phyloP scores from a whole-genome alignment of 2,329 filamentous ascomycete genomes.

The Fusarium buharicum region DNA sequence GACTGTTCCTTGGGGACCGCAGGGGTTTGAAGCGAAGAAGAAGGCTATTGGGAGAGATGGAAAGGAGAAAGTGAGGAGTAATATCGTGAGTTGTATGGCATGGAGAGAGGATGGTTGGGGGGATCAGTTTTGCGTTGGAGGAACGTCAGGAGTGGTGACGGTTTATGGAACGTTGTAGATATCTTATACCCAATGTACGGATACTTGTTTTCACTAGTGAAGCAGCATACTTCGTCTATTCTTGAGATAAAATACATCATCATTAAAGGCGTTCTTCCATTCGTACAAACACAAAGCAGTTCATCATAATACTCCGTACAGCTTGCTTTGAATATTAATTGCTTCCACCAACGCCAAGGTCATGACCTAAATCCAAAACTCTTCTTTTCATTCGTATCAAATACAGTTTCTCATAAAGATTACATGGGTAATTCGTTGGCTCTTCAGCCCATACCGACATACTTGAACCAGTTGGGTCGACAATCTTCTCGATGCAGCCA shows the following conservation, averaged over 20 bases:
- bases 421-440: slow-evolving; percentile 2
- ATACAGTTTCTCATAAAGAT: slow-evolving; percentile 15
- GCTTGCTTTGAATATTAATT: slow-evolving; percentile 17
- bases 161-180: slow-evolving; percentile 62
- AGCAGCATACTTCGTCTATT: slow-evolving; percentile 8
- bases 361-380: slow-evolving; percentile 13
- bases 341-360: slow-evolving; percentile 38
- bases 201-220: neutral
- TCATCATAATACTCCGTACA: slow-evolving; percentile 23
- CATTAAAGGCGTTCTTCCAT: slow-evolving; percentile 23
- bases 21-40: slow-evolving; percentile 60
- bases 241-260: slow-evolving; percentile 17
- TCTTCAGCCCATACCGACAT: slow-evolving; percentile 78
- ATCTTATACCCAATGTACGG: slow-evolving; percentile 21
- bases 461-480: slow-evolving; percentile 97
- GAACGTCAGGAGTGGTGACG: slow-evolving; percentile 72
- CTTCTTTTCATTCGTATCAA: slow-evolving; percentile 22
- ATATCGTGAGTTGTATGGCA: slow-evolving; percentile 70
- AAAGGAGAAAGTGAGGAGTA: slow-evolving; percentile 67
- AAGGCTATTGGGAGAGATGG: slow-evolving; percentile 68
- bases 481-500: slow-evolving; percentile 93
- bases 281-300: slow-evolving; percentile 21
- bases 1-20: slow-evolving; percentile 65
- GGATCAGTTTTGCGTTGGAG: slow-evolving; percentile 72
- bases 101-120: slow-evolving; percentile 72